phyloP scores from a whole-genome alignment of 805 yeast genomes.

The Wickerhamomyces alni region DNA sequence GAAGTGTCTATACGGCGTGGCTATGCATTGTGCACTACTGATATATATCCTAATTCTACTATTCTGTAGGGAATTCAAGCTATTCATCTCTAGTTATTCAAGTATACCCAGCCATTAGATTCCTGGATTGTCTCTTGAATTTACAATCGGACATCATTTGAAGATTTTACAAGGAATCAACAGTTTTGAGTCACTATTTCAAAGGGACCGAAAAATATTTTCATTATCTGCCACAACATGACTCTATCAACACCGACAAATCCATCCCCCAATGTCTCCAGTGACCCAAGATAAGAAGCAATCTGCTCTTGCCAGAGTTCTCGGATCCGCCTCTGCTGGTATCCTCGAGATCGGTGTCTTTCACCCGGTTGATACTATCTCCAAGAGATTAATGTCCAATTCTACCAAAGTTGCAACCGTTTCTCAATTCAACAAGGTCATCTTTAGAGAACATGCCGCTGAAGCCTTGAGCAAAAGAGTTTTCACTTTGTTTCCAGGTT shows the following conservation, averaged over 20 bases:
- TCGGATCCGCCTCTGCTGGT: constrained; percentile 98
- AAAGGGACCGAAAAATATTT: too few relatives aligned
- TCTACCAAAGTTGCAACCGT: constrained; percentile 58
- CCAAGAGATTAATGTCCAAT: constrained; percentile 90
- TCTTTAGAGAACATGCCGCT: constrained; percentile 76
- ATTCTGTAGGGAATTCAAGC: too few relatives aligned
- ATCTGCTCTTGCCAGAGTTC: constrained; percentile 81
- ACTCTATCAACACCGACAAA: neutral
- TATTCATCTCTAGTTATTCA: too few relatives aligned
- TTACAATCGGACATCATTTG: too few relatives aligned
- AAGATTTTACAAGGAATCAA: too few relatives aligned
- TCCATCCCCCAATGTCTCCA: neutral
- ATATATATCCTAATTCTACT: too few relatives aligned
- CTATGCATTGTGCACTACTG: neutral
- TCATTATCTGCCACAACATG: neutral
- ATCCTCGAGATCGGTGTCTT: constrained; percentile 93
- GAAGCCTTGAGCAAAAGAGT: constrained; percentile 67
- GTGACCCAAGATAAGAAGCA: constrained; percentile 60
- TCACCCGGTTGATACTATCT: constrained; percentile 98
- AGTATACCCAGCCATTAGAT: too few relatives aligned
- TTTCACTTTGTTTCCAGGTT: constrained; percentile 90
- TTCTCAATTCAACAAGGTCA: constrained; percentile 73
- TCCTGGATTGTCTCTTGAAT: too few relatives aligned
- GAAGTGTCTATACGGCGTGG: neutral
- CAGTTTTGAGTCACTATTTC: too few relatives aligned